phyloP scores from a whole-genome alignment of 352 stramenopile genomes.

The Bremia lactucae region DNA sequence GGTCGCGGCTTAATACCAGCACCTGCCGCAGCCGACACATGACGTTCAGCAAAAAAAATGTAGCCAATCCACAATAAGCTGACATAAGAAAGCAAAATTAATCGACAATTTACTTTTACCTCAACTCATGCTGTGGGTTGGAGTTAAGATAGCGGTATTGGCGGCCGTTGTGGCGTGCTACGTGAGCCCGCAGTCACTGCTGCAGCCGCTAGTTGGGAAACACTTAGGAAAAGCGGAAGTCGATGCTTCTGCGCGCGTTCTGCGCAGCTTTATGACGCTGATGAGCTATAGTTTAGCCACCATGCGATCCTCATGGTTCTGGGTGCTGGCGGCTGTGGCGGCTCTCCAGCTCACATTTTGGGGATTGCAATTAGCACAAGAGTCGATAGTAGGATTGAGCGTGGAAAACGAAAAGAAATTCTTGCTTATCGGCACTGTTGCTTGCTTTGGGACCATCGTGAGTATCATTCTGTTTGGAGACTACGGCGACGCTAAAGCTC shows the following conservation, averaged over 20 bases:
- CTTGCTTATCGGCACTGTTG: conserved; percentile 26
- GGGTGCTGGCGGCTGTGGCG: conserved; percentile 30
- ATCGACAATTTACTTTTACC: not conserved
- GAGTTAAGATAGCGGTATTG: conserved; percentile 31
- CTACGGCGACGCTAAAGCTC: conserved; percentile 22
- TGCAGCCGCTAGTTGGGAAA: conserved; percentile 20
- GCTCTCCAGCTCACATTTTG: conserved; percentile 45
- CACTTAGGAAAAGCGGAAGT: conserved; percentile 21
- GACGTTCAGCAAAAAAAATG: too few species aligned
- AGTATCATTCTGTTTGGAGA: conserved; percentile 41
- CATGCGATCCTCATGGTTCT: conserved; percentile 31
- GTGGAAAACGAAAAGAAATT: conserved; percentile 34
- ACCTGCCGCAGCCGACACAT: conserved; percentile 70
- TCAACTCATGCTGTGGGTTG: conserved; percentile 16
- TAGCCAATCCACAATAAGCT: conserved; percentile 9
- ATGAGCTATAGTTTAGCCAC: conserved; percentile 37
- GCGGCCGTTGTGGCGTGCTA: conserved; percentile 36
- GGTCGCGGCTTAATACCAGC: conserved; percentile 76
- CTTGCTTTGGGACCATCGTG: conserved; percentile 36
- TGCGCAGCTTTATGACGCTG: conserved; percentile 51
- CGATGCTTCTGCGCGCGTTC: conserved; percentile 35
- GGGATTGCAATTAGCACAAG: conserved; percentile 31
- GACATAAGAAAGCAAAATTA: not conserved
- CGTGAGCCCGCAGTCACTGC: conserved; percentile 32
- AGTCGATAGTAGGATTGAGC: conserved; percentile 28